A percentile compares a stretch with the other conserved stretches of the same genome.
Evolutionary conservation across 257 asterid genomes (phyloP).

Genomic region (Fraxinus cuspidata): DNA sequence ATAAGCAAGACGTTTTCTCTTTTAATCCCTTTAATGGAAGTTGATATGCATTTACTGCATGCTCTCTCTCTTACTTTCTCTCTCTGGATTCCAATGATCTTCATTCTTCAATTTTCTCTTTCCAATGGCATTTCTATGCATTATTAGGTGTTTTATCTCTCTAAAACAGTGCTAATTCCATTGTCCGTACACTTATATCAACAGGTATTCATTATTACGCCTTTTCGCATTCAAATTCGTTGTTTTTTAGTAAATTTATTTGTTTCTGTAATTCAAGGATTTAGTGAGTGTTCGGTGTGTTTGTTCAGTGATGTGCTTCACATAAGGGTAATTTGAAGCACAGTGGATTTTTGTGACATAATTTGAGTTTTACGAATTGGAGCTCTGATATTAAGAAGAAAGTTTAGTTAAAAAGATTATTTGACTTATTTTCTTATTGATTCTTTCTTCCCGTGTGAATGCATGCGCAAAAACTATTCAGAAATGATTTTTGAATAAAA

Average conservation of each 20-base stretch:
- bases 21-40: conserved; percentile 49
- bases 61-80: conserved; percentile 18
- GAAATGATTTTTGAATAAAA: background rate
- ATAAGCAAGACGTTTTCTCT: conserved; percentile 50
- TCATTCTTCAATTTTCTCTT: background rate
- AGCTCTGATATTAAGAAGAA: too few relatives aligned
- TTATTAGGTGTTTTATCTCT: conserved; percentile 15
- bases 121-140: background rate
- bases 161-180: background rate
- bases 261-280: too few relatives aligned
- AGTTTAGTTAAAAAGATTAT: too few relatives aligned
- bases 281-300: background rate
- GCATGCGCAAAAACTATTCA: background rate
- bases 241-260: background rate
- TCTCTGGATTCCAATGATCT: background rate
- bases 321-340: background rate
- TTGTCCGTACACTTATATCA: background rate
- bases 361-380: background rate
- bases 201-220: background rate
- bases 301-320: background rate
- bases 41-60: conserved; percentile 61
- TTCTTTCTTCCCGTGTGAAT: background rate
- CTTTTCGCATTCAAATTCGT: background rate
- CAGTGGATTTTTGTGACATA: background rate
- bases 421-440: too few relatives aligned